Conservation (phyloP, 306 rosid genomes). For the Inga laurina region DNA sequence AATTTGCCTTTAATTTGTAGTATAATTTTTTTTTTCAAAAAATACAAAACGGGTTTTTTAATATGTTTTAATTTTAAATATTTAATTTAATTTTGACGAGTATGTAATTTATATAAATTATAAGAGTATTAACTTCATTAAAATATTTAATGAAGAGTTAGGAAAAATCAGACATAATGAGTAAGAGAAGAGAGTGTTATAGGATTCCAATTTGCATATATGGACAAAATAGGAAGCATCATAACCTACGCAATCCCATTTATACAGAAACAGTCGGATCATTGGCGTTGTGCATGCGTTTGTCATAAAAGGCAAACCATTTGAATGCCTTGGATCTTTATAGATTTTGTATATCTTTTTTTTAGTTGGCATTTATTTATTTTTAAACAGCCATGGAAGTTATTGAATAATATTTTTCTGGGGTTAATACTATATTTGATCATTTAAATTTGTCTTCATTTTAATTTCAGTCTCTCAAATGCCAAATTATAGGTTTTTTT, state of each 20-base stretch:
- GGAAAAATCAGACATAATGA: background rate
- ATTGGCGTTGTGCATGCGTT: slow-evolving; percentile 49
- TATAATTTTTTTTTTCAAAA: background rate
- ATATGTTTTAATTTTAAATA: background rate
- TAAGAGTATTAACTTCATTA: background rate
- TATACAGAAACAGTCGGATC: slow-evolving; percentile 39
- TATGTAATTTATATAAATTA: background rate
- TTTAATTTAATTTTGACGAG: background rate
- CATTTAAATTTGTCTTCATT: too few species aligned
- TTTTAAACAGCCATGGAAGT: background rate
- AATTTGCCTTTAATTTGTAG: background rate
- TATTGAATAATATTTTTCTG: background rate
- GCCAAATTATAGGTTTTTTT: too few species aligned
- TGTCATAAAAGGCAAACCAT: slow-evolving; percentile 25
- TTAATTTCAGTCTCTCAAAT: too few species aligned
- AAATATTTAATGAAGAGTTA: background rate
- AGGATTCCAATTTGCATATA: background rate
- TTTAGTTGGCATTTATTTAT: background rate
- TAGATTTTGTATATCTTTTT: background rate
- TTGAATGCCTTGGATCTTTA: background rate
- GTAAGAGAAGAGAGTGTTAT: background rate
- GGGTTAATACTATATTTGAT: too few species aligned
- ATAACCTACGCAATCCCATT: slow-evolving; percentile 23
- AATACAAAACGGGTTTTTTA: background rate
- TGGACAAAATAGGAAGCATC: background rate